Evolutionary conservation across 306 rosid genomes (phyloP).

Genomic region (Quercus variabilis): DNA sequence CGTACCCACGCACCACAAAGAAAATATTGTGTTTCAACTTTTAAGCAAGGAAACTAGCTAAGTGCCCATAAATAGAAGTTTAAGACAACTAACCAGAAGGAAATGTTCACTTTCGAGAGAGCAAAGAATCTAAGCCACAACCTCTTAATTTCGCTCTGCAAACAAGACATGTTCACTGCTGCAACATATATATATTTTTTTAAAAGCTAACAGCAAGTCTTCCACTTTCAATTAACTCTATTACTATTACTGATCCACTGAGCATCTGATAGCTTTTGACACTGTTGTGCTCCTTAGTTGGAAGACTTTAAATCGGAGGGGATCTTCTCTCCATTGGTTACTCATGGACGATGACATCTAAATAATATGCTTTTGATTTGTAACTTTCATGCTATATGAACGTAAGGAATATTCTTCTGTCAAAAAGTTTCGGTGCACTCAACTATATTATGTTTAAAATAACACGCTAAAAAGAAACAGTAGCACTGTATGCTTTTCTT

Average conservation of each 20-base stretch:
- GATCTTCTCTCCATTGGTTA: conserved; percentile 7
- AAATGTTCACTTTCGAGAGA: conserved; percentile 31
- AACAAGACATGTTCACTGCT: conserved; percentile 28
- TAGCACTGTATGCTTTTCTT: not conserved
- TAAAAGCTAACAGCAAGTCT: not conserved
- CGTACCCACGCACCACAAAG: too few species aligned
- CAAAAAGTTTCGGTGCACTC: conserved; percentile 36
- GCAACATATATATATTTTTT: too few species aligned
- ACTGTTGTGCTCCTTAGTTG: conserved; percentile 29
- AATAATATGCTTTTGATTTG: conserved; percentile 25
- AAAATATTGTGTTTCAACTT: too few species aligned
- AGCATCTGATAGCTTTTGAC: conserved; percentile 27
- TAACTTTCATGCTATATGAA: conserved; percentile 30
- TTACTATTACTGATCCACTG: conserved; percentile 29
- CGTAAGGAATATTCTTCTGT: conserved; percentile 41
- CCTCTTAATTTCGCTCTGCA: conserved; percentile 17
- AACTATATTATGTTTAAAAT: conserved; percentile 23
- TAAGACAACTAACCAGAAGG: conserved; percentile 15
- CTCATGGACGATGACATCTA: conserved; percentile 27
- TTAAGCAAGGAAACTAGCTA: not conserved
- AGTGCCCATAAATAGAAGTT: conserved; percentile 6
- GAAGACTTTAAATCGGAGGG: conserved; percentile 13
- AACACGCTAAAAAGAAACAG: not conserved
- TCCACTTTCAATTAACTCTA: conserved; percentile 34
- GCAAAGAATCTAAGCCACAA: conserved; percentile 35